phyloP scores from a whole-genome alignment of 257 asterid species.

The Eustoma russellianum region DNA sequence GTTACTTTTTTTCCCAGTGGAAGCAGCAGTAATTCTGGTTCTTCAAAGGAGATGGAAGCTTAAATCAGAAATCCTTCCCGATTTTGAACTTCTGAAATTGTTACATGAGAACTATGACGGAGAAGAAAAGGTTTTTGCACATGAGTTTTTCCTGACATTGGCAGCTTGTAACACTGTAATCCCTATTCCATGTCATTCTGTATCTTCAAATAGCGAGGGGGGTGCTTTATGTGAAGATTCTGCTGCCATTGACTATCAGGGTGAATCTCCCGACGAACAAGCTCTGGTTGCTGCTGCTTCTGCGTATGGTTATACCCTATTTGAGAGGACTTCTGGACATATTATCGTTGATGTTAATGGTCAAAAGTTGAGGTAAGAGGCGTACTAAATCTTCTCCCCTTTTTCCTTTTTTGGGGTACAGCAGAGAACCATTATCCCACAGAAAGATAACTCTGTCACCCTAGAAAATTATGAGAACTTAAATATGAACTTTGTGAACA shows the following conservation, averaged over 20 bases:
- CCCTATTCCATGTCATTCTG: slow-evolving; percentile 56
- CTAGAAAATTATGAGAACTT: neutral
- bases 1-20: slow-evolving; percentile 32
- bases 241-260: slow-evolving; percentile 70
- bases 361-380: slow-evolving; percentile 81
- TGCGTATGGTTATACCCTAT: slow-evolving; percentile 88
- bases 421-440: no score
- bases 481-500: no score
- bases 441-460: no score
- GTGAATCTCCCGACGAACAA: slow-evolving; percentile 99
- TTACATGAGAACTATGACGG: slow-evolving; percentile 51
- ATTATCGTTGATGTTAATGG: slow-evolving; percentile 86
- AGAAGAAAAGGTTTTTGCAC: slow-evolving; percentile 72
- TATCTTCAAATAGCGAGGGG: slow-evolving; percentile 27
- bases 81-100: slow-evolving; percentile 62
- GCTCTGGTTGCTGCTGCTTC: slow-evolving; percentile 94
- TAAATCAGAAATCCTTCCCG: slow-evolving; percentile 55
- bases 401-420: neutral
- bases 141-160: slow-evolving; percentile 77
- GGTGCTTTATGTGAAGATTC: slow-evolving; percentile 21
- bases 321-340: slow-evolving; percentile 95
- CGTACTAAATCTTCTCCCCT: slow-evolving; percentile 15
- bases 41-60: slow-evolving; percentile 62
- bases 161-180: slow-evolving; percentile 96
- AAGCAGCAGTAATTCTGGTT: slow-evolving; percentile 16